Evolutionary conservation across 768 basidiomycete species (phyloP).

Genomic region (Xerocomellus dryophilus): DNA sequence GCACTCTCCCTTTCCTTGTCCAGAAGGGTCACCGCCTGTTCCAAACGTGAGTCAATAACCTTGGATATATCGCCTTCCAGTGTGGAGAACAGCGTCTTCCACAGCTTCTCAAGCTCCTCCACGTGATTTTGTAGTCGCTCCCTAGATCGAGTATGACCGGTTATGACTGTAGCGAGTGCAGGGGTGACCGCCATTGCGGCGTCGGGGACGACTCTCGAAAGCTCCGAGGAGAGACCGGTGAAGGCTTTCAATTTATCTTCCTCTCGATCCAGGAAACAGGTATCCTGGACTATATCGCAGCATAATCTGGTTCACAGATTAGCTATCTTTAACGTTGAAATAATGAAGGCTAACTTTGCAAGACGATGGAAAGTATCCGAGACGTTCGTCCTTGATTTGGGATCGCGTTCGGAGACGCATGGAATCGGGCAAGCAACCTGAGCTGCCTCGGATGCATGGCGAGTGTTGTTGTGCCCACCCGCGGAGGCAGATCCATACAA

Average conservation of each 20-base stretch:
- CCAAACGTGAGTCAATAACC: conserved; percentile 33
- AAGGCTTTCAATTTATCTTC: conserved; percentile 49
- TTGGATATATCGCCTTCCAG: conserved; percentile 42
- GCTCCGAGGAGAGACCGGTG: conserved; percentile 45
- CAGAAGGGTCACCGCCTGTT: conserved; percentile 34
- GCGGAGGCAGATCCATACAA: conserved; percentile 7
- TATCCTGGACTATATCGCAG: conserved; percentile 43
- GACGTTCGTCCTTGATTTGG: conserved; percentile 8
- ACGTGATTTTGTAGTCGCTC: conserved; percentile 40
- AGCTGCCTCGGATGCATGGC: conserved; percentile 6
- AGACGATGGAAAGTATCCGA: conserved; percentile 40
- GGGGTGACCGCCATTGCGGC: conserved; percentile 44
- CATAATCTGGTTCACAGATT: conserved; percentile 38
- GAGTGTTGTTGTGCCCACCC: conserved; percentile 3
- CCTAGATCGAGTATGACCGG: conserved; percentile 42
- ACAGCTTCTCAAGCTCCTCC: conserved; percentile 41
- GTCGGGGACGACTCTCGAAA: conserved; percentile 43
- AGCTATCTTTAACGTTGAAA: conserved; percentile 10
- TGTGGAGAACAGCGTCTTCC: conserved; percentile 45
- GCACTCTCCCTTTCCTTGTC: conserved; percentile 30
- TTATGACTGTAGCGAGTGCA: conserved; percentile 44
- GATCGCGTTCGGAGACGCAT: not conserved
- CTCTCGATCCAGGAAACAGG: conserved; percentile 41
- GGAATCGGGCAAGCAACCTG: not conserved
- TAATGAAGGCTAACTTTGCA: conserved; percentile 28